These are phyloP conservation scores for Naganishia kalamii DNA, from an alignment of 768 basidiomycete species.

Conservation along the genomic window DNA sequence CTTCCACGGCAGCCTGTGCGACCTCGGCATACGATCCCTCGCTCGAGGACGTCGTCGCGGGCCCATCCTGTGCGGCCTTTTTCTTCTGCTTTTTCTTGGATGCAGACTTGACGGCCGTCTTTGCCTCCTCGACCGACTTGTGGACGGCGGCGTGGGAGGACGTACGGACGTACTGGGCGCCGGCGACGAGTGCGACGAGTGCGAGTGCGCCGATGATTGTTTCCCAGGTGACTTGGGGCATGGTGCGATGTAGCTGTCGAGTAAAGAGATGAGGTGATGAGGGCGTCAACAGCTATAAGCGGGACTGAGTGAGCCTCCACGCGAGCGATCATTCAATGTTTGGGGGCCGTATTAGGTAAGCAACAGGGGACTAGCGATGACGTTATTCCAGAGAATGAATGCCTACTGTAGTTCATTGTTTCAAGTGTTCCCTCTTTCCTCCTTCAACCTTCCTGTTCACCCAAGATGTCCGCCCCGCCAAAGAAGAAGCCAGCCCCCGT, in stretches of 20 bases:
- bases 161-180: slow-evolving; percentile 14
- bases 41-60: not conserved
- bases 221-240: slow-evolving; percentile 20
- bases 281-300: too few species aligned
- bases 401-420: too few species aligned
- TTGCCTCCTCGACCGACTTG: not conserved
- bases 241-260: too few species aligned
- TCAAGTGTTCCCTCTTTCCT: too few species aligned
- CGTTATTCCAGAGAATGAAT: too few species aligned
- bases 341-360: too few species aligned
- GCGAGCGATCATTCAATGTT: too few species aligned
- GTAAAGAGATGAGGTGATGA: too few species aligned
- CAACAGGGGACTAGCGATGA: too few species aligned
- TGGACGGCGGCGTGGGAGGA: not conserved
- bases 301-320: too few species aligned
- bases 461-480: not conserved
- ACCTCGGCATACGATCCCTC: not conserved
- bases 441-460: too few species aligned
- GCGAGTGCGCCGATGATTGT: slow-evolving; percentile 19
- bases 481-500: not conserved
- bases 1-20: not conserved
- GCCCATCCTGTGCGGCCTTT: not conserved
- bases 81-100: slow-evolving; percentile 4
- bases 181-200: slow-evolving; percentile 18
- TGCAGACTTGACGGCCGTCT: too few species aligned